A percentile compares a stretch with the other conserved stretches of the same genome.
Conservation (phyloP, 2,329 filamentous ascomycete species). For the Claviceps digitariae region DNA sequence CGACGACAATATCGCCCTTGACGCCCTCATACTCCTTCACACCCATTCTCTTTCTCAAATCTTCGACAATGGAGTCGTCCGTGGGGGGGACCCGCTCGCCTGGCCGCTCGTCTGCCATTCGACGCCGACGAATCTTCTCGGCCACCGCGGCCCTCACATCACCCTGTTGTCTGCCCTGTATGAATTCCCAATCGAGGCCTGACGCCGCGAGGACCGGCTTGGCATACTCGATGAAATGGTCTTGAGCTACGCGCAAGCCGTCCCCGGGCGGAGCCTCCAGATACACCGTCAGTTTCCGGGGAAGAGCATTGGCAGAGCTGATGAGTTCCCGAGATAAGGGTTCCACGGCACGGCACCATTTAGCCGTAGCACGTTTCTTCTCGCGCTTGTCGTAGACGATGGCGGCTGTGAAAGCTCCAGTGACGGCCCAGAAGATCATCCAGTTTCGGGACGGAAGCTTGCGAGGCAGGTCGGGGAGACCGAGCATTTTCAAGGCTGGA, state of each 20-base stretch:
- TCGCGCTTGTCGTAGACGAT: constrained; percentile 87
- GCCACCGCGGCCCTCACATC: constrained; percentile 79
- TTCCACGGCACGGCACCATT: constrained; percentile 76
- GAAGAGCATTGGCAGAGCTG: constrained; percentile 52
- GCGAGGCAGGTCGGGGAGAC: constrained; percentile 68
- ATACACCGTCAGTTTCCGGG: constrained; percentile 75
- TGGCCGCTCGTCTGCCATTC: constrained; percentile 42
- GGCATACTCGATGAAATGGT: constrained; percentile 91
- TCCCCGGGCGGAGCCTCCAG: constrained; percentile 79
- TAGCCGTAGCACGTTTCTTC: constrained; percentile 70
- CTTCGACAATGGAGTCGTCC: constrained; percentile 43
- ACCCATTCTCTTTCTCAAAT: constrained; percentile 50
- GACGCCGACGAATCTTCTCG: constrained; percentile 65
- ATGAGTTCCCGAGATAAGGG: constrained; percentile 70
- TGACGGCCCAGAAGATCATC: constrained; percentile 84
- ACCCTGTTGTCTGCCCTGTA: constrained; percentile 85
- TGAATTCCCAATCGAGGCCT: constrained; percentile 88
- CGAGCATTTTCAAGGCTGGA: constrained; percentile 65
- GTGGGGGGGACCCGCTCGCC: constrained; percentile 34
- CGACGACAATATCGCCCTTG: constrained; percentile 76
- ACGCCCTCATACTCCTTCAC: constrained; percentile 60
- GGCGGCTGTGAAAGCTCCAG: constrained; percentile 62
- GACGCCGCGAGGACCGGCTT: constrained; percentile 86
- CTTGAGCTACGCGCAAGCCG: constrained; percentile 68
- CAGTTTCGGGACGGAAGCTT: constrained; percentile 92